Conservation (phyloP, 139 green algal genomes). For the Closterium sp. region DNA sequence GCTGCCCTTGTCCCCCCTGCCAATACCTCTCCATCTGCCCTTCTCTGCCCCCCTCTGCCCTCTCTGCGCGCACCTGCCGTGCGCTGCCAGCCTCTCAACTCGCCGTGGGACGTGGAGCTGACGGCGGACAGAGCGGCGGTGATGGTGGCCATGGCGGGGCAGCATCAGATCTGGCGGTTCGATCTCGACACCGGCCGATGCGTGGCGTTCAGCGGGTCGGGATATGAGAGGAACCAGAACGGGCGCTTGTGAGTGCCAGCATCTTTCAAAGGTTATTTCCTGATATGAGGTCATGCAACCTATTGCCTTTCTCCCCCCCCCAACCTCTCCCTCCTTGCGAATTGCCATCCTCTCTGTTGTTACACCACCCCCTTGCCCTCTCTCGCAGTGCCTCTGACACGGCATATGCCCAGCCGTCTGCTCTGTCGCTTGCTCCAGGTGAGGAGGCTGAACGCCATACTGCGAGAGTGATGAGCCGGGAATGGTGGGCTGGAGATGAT, state of each 20-base stretch:
- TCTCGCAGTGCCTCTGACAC: constrained; percentile 48
- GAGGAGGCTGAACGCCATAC: not conserved
- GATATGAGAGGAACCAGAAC: constrained; percentile 77
- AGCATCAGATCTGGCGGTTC: constrained; percentile 75
- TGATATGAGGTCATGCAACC: not conserved
- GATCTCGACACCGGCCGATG: constrained; percentile 48
- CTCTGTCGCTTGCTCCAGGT: constrained; percentile 55
- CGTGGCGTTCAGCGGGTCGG: constrained; percentile 62
- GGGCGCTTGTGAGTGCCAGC: constrained; percentile 22
- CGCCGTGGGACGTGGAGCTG: constrained; percentile 72
- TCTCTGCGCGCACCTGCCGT: too few relatives aligned
- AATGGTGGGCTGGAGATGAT: too few relatives aligned
- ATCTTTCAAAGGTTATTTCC: not conserved
- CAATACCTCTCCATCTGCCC: not conserved
- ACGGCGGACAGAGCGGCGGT: constrained; percentile 36
- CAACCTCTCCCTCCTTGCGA: not conserved
- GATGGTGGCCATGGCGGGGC: constrained; percentile 66
- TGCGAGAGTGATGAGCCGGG: not conserved
- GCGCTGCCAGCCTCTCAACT: constrained; percentile 71
- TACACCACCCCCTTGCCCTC: not conserved
- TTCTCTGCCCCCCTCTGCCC: not conserved
- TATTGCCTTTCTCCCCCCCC: not conserved
- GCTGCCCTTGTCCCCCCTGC: not conserved
- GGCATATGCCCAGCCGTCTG: constrained; percentile 73
- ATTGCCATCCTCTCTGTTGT: not conserved